Percentiles rank a stretch among this genome's conserved stretches.
Conservation (phyloP, 768 basidiomycete genomes). For the Mrakia gelida region DNA sequence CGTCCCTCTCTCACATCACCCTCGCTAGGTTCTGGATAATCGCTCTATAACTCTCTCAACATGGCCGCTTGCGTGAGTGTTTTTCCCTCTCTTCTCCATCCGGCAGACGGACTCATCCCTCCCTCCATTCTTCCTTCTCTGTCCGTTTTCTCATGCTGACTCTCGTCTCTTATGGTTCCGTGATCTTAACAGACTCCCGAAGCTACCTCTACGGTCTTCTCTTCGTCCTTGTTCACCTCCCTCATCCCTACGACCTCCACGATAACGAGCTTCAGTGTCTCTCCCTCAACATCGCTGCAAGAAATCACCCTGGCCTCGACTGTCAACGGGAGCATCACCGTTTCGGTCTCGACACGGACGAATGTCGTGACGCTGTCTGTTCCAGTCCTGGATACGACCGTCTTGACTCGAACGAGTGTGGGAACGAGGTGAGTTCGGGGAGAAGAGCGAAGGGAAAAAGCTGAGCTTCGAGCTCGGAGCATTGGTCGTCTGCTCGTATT, state of each 20-base stretch:
- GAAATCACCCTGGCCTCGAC: background rate
- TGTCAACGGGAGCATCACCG: background rate
- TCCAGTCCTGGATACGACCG: background rate
- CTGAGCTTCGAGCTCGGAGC: too few relatives aligned
- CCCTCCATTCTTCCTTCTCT: too few relatives aligned
- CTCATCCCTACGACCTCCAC: background rate
- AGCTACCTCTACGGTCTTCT: slow-evolving; percentile 7
- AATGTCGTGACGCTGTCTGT: background rate
- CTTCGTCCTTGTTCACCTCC: background rate
- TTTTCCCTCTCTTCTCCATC: background rate
- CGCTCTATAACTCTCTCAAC: too few relatives aligned
- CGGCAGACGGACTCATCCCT: background rate
- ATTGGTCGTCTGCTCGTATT: too few relatives aligned
- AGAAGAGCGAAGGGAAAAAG: background rate
- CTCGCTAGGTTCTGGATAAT: too few relatives aligned
- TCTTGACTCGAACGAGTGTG: background rate
- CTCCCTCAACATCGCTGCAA: background rate
- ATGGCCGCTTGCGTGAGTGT: background rate
- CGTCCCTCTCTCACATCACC: too few relatives aligned
- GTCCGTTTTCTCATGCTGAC: background rate
- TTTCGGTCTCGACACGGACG: background rate
- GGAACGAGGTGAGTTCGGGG: background rate
- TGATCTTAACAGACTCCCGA: background rate
- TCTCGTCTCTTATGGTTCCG: background rate
- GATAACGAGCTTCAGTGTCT: background rate